Base-by-base conservation (phyloP, 2,329 filamentous ascomycete species). In the Teratosphaeria destructans region DNA sequence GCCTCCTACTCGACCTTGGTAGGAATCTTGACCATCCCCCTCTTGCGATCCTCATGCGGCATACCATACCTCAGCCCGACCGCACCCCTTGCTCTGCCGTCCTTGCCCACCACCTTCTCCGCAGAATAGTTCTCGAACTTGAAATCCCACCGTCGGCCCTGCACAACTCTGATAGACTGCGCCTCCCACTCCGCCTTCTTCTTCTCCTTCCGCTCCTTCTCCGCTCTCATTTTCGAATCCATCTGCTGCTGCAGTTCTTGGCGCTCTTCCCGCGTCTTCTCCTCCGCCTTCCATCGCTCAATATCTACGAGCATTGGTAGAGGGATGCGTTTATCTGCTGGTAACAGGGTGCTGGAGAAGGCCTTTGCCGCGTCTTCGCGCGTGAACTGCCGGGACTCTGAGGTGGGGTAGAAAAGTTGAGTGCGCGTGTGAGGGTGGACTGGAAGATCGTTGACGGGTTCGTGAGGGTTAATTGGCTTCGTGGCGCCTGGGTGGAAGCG, bases 301-400 rank as follows among this genome's bases (percentile, higher is more conserved):
- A 77, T 69, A 12, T 77, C 72, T 52, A 84, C 74, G 39, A 86
- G 73, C 61, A 85, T 81, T 1, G 84, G 83, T 66, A 86, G 83
- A 1, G 84, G 83, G 54, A 87, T 86, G 56, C 84, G 82, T 57
- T 80, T 77, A 64, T 87, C 84, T 8, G 84, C 82, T 1, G 84
- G 81, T 49, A 85, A 80, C 12, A 87, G 77, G 1, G 79, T 77
- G 57, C 80, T 75, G 35, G 79, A 76, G 71, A 87, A 86, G 34
- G 83, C 83, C 61, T 81, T 81, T 19, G 81, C 84, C 3, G 84
- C 84, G 65, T 86, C 84, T n/a, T 76, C 77, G 67, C 84, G 82
- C n/a, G 81, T 86, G 71, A 86, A 86, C 26, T 78, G 77, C 5
- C 84, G 80, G 1, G 84, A 86, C 70, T 87, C 84, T 5, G 84